These are phyloP conservation scores for Saitozyma sp. DNA, from an alignment of 768 basidiomycete genomes.

Conservation along the genomic window DNA sequence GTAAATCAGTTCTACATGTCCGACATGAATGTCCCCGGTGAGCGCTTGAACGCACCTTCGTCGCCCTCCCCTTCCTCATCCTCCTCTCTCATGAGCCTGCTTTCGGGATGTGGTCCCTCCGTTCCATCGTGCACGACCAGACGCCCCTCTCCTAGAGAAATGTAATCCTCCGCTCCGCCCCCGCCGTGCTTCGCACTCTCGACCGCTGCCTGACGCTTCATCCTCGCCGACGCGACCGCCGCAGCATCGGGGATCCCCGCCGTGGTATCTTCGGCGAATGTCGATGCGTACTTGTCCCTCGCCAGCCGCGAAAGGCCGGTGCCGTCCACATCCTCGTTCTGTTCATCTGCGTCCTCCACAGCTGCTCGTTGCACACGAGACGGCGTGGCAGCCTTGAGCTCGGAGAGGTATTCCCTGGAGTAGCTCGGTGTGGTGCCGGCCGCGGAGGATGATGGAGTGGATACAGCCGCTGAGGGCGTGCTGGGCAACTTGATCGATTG, in stretches of 20 bases:
- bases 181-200: constrained; percentile 34
- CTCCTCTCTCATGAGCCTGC: constrained; percentile 54
- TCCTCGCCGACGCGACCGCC: constrained; percentile 52
- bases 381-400: constrained; percentile 53
- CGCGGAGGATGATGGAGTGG: constrained; percentile 11
- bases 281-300: constrained; percentile 46
- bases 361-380: constrained; percentile 30
- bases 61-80: constrained; percentile 54
- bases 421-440: constrained; percentile 30
- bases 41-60: constrained; percentile 33
- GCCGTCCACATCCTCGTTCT: constrained; percentile 22
- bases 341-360: constrained; percentile 18
- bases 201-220: constrained; percentile 49
- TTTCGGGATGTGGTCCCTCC: constrained; percentile 53
- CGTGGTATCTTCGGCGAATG: constrained; percentile 35
- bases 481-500: constrained; percentile 42
- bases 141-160: constrained; percentile 52
- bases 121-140: constrained; percentile 46
- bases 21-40: constrained; percentile 16
- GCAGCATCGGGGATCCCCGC: constrained; percentile 53
- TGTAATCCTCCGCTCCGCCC: constrained; percentile 48
- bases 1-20: constrained; percentile 10
- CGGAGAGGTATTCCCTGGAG: constrained; percentile 51
- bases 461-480: constrained; percentile 10
- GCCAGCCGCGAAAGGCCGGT: constrained; percentile 36